Evolutionary conservation across 2,329 filamentous ascomycete genomes (phyloP), one percentile per base, ranked within the genome.

Genomic region (Sclerotinia borealis): DNA sequence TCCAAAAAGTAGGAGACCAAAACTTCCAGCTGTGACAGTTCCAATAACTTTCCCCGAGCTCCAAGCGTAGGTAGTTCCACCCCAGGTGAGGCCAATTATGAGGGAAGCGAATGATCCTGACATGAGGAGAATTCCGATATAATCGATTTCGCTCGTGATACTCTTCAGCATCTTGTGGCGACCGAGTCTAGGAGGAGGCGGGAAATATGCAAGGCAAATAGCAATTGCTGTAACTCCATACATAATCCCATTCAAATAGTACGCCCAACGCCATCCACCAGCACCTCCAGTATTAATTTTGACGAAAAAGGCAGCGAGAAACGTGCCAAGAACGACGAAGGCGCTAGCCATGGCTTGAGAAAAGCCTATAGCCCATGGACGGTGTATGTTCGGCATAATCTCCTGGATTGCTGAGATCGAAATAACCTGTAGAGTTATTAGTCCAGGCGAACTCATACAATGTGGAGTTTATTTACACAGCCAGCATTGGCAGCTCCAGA

Each of bases 61-160:
- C 85, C 85, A 87, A 0, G 78, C 68, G 66, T 84, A 83, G 58
- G 83, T 78, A 29, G 78, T 79, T 1, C 84, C 85, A 29, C 83
- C 84, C 82, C 83, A 86, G 2, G 83, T 83, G 39, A 85, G 66
- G 0, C 81, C 63, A 17, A 67, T 52, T 25, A 68, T 58, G 4
- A 67, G 55, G 3, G 59, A 61, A 11, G 63, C 64, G 36, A 68
- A 64, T 0, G 64, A 64, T 19, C 54, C 65, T 13, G 66, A 58
- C 63, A 68, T 63, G 8, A 64, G 34, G n/a, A 65, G 48, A 39
- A 67, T 67, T 25, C 65, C 66, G 15, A 66, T 52, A 25, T 67
- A 66, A 54, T 68, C 68, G n/a, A 69, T 61, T 8, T 55, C 43
- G 1, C 45, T 59, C 22, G 63, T 22, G 31, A 65, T 67, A 31